A percentile compares a stretch with the other conserved stretches of the same genome.
phyloP scores from a whole-genome alignment of 225 moss, liverwort and hornwort genomes.

The Bryoerythrophyllum caledonicum region DNA sequence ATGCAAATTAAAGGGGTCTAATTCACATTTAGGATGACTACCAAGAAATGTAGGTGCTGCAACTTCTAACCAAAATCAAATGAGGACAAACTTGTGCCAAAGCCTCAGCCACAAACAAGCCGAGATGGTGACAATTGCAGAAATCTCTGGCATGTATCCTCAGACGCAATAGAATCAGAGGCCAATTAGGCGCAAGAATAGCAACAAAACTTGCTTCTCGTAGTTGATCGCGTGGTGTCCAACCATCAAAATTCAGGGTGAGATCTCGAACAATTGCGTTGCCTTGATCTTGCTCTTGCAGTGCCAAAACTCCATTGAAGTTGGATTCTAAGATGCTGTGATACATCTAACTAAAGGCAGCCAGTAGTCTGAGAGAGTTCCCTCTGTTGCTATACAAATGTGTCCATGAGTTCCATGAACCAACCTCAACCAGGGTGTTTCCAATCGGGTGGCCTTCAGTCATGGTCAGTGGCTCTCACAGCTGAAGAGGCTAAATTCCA shows the following conservation, averaged over 20 bases:
- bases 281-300: neutral
- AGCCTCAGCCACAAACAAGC: no score
- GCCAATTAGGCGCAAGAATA: neutral
- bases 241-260: neutral
- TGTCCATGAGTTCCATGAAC: conserved; percentile 4
- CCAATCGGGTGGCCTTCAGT: neutral
- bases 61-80: no score
- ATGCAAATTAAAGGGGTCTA: no score
- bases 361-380: no score
- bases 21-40: no score
- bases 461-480: neutral
- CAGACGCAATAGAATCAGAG: neutral
- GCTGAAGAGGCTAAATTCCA: neutral
- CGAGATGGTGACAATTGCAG: neutral
- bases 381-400: neutral
- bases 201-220: neutral
- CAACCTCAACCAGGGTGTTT: no score
- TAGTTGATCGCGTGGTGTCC: neutral
- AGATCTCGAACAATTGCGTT: neutral
- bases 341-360: neutral
- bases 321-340: neutral
- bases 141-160: neutral
- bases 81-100: no score
- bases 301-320: neutral
- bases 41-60: no score